phyloP scores from a whole-genome alignment of 1,284 basidiomycete genomes.

The Malassezia globosa region DNA sequence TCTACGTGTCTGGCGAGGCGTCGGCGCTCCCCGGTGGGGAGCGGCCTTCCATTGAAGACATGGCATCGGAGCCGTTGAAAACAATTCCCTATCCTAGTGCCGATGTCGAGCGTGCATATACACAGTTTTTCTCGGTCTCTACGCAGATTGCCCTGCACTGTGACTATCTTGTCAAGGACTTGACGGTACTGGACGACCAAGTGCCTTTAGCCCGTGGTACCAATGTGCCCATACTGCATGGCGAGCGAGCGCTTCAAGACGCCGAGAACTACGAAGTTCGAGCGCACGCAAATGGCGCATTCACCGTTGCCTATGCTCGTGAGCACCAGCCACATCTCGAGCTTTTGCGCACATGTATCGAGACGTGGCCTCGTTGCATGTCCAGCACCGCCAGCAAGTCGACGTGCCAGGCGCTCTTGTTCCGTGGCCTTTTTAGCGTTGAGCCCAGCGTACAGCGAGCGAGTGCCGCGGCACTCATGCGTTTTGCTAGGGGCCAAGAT shows the following conservation, averaged over 20 bases:
- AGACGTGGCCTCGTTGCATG: conserved; percentile 72
- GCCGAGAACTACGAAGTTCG: conserved; percentile 50
- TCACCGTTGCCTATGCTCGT: conserved; percentile 58
- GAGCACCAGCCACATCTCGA: conserved; percentile 59
- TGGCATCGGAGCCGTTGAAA: conserved; percentile 58
- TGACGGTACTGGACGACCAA: conserved; percentile 75
- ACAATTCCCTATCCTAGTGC: conserved; percentile 50
- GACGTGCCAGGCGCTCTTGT: conserved; percentile 66
- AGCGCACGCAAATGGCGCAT: conserved; percentile 53
- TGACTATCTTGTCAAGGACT: conserved; percentile 60
- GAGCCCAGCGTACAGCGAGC: conserved; percentile 60
- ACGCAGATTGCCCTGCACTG: conserved; percentile 58
- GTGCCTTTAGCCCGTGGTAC: conserved; percentile 47
- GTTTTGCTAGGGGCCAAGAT: conserved; percentile 59
- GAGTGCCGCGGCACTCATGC: conserved; percentile 60
- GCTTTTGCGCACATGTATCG: conserved; percentile 67
- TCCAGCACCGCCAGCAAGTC: conserved; percentile 50
- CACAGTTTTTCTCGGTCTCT: conserved; percentile 58
- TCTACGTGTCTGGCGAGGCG: conserved; percentile 60
- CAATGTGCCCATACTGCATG: conserved; percentile 11
- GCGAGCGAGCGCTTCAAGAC: conserved; percentile 30
- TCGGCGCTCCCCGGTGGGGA: conserved; percentile 57
- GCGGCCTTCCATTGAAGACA: conserved; percentile 29
- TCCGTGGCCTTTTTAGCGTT: conserved; percentile 70
- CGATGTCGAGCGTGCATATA: conserved; percentile 66